Percentiles rank a stretch among this genome's conserved stretches.
Conservation (phyloP, 192 early-diverging fungal genomes). For the Backusella psychrophila region DNA sequence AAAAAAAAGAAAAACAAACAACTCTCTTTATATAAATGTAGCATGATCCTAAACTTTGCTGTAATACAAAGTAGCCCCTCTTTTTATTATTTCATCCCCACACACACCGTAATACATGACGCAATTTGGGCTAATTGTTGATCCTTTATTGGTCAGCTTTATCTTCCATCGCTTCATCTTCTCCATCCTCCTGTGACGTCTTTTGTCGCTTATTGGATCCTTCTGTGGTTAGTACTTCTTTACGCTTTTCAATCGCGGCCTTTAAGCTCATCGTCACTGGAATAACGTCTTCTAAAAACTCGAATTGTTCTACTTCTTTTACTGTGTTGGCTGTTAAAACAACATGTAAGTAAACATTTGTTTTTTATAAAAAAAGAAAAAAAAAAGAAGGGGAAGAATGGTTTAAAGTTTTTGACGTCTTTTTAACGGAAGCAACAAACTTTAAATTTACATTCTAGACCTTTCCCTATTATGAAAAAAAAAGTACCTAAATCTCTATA, state of each 20-base stretch:
- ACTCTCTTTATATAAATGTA: not conserved
- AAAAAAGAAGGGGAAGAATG: not conserved
- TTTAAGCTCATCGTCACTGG: constrained; percentile 46
- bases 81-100: not conserved
- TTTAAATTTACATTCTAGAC: not conserved
- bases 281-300: constrained; percentile 44
- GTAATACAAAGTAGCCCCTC: not conserved
- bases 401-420: not conserved
- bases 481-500: constrained; percentile 68
- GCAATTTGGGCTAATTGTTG: not conserved
- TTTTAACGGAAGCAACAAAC: not conserved
- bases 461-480: not conserved
- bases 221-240: constrained; percentile 34
- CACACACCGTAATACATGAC: constrained; percentile 5
- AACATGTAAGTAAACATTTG: not conserved
- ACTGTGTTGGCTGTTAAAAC: constrained; percentile 27
- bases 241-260: constrained; percentile 39
- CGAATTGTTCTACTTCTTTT: constrained; percentile 32
- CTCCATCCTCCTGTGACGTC: not conserved
- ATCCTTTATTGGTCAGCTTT: not conserved
- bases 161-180: constrained; percentile 6
- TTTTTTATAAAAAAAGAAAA: not conserved
- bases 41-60: not conserved
- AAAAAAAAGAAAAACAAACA: not conserved
- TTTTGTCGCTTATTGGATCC: constrained; percentile 10